Base-by-base conservation (phyloP, 768 basidiomycete genomes). In the Astraeus odoratus region DNA sequence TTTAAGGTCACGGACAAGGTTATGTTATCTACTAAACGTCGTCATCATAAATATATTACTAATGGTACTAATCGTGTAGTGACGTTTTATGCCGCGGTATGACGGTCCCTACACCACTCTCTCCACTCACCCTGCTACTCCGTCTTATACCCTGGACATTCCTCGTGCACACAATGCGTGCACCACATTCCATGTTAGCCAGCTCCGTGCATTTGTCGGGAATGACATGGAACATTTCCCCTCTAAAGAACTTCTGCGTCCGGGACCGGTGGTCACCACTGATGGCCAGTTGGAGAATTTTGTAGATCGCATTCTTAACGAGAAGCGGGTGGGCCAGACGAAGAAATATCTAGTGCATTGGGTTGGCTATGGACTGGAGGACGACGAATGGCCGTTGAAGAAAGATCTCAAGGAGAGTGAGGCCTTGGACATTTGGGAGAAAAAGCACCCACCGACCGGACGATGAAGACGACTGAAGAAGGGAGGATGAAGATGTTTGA, bases 311-410 rank as follows among this genome's bases (percentile, higher is more conserved):
- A 51, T 58, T n/a, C 3, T 58, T 0, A 46, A 51, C 36, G 8
- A 30, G 0, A 23, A 51, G 0, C 18, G n/a, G 9, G 20, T 30
- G 12, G 44, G 38, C 16, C n/a, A 34, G 0, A 39, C 51, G 0
- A 5, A 12, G 0, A 39, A 50, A 46, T 61, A 49, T 25, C 26
- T 46, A 8, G 46, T 72, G 0, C 42, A 52, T 0, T 72, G 65
- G 63, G 7, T 19, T 2, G 66, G 66, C 7, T 63, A 62, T 40
- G 57, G 60, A 1, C 42, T 53, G 0, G 57, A 63, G 25, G 43
- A 58, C 15, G 57, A 70, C 36, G 18, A 27, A 3, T 70, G 65
- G 64, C 44, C 64, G 0, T 47, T 58, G 0, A 48, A 56, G 5
- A 9, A 27, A 0, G 53, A 58, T 26, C 33, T 68, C 0, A 49